A percentile compares a stretch with the other conserved stretches of the same genome.
These are phyloP conservation scores for Chrysochromulina tobinii DNA, from an alignment of 78 protist genomes.

Conservation along the genomic window DNA sequence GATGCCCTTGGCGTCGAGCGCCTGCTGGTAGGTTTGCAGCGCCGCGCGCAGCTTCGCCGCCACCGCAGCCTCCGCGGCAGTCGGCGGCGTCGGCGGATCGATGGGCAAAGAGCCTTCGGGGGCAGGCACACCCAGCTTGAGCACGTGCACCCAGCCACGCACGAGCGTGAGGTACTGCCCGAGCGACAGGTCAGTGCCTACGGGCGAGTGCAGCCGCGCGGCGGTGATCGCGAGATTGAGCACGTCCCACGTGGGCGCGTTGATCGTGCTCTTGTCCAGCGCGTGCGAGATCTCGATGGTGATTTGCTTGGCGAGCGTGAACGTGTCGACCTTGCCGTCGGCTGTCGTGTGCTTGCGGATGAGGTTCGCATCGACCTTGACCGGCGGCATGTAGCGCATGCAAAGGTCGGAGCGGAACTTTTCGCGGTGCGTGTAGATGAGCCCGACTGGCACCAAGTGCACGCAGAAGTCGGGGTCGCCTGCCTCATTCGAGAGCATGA, in stretches of 20 bases:
- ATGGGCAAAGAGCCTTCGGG: not conserved
- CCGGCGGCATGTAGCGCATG: not conserved
- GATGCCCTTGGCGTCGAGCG: constrained; percentile 3
- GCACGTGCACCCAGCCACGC: not conserved
- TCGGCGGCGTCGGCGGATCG: not conserved
- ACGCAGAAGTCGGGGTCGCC: not conserved
- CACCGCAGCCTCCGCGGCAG: not conserved
- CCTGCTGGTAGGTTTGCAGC: not conserved
- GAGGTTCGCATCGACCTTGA: not conserved
- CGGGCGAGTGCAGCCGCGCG: not conserved
- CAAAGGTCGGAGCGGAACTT: constrained; percentile 13
- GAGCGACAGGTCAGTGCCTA: not conserved
- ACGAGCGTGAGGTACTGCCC: not conserved
- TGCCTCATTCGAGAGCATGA: not conserved
- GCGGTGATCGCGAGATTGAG: not conserved
- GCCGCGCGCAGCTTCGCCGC: not conserved
- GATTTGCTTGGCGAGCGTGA: not conserved
- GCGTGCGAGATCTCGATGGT: not conserved
- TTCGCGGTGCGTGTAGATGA: constrained; percentile 17
- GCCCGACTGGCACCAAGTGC: not conserved
- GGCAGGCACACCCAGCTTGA: not conserved
- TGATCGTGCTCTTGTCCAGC: not conserved
- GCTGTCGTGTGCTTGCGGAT: not conserved
- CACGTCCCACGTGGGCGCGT: not conserved
- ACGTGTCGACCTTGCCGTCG: not conserved